Evolutionary conservation across 2,329 filamentous ascomycete genomes (phyloP).

Genomic region (Rhynchosporium agropyri): DNA sequence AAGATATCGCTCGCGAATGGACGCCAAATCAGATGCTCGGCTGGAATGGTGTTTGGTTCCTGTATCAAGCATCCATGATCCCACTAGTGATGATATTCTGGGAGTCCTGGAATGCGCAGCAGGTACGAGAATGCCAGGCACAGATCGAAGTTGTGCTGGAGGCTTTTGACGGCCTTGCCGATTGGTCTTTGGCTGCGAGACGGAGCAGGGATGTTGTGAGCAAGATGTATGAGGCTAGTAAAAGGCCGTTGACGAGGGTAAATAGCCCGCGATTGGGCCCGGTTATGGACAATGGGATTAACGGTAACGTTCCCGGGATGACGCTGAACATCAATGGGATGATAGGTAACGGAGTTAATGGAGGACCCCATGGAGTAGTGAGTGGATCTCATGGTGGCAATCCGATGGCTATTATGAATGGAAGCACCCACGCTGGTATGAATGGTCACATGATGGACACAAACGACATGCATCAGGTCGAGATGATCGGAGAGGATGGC

Average conservation of each 20-base stretch:
- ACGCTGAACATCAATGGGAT: conserved; percentile 16
- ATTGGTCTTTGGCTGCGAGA: conserved; percentile 65
- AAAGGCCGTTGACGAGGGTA: conserved; percentile 35
- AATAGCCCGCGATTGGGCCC: conserved; percentile 41
- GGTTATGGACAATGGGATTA: conserved; percentile 42
- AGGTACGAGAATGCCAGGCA: conserved; percentile 51
- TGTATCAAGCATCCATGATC: conserved; percentile 80
- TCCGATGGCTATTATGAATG: conserved; percentile 22
- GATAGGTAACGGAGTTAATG: conserved; percentile 24
- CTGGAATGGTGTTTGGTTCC: conserved; percentile 82
- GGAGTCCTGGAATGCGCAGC: conserved; percentile 50
- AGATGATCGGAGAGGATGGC: conserved; percentile 54
- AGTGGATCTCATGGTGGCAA: conserved; percentile 23
- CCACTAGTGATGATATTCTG: conserved; percentile 75
- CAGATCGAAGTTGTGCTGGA: conserved; percentile 62
- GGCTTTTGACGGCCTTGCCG: conserved; percentile 64
- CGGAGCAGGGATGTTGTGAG: conserved; percentile 65
- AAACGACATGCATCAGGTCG: conserved; percentile 45
- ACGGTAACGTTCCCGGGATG: conserved; percentile 13
- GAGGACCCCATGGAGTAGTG: conserved; percentile 17
- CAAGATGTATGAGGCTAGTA: conserved; percentile 62
- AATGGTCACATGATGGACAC: conserved; percentile 34
- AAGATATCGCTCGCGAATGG: conserved; percentile 72
- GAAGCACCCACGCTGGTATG: conserved; percentile 22
- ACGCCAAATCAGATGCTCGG: conserved; percentile 74